Evolutionary conservation across 1,284 basidiomycete genomes (phyloP), one percentile per base, ranked within the genome.

Genomic region (Abortiporus biennis): DNA sequence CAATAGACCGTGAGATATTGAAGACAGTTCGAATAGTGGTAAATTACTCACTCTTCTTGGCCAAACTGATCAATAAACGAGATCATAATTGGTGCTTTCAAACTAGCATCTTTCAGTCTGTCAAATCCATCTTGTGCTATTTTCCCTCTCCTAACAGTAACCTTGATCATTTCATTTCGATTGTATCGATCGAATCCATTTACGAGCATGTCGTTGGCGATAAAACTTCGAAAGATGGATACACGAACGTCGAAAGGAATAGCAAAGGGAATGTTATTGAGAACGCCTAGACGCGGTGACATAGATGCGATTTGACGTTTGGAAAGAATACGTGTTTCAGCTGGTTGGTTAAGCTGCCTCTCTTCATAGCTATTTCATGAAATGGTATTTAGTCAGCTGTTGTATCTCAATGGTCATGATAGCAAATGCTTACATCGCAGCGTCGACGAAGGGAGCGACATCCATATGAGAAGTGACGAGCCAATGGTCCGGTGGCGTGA

Each of bases 231-330:
- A 65, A 98, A 97, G 36, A 98, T 92, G 34, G 83, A 74, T 5
- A 98, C 88, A 16, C 95, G 82, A 0, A 84, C 80, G 46, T 89
- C 84, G 63, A 99, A 99, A 0, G 94, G 95, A 45, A 99, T 89
- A 11, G 92, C 82, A 67, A 99, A 98, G 0, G 95, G 96, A 40
- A 98, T 89, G 61, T 97, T 94, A 68, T 97, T 92, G 40, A 99
- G 76, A 21, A 98, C 76, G 3, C 91, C 90, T 1, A 98, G 74
- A 3, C 92, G 81, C 0, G 94, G 95, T 4, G 88, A 87, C 36
- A 85, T 56, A 44, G 82, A 74, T 0, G 87, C 80, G 34, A 89
- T 62, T 50, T 90, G 80, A 6, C 85, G 81, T 52, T 86, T 86
- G 17, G 76, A 74, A 37, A 76, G 67, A 17, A 63, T 49, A 13